Evolutionary conservation across 2,329 filamentous ascomycete genomes (phyloP), one percentile per base, ranked within the genome.

Genomic region (Penicillium brasilianum): DNA sequence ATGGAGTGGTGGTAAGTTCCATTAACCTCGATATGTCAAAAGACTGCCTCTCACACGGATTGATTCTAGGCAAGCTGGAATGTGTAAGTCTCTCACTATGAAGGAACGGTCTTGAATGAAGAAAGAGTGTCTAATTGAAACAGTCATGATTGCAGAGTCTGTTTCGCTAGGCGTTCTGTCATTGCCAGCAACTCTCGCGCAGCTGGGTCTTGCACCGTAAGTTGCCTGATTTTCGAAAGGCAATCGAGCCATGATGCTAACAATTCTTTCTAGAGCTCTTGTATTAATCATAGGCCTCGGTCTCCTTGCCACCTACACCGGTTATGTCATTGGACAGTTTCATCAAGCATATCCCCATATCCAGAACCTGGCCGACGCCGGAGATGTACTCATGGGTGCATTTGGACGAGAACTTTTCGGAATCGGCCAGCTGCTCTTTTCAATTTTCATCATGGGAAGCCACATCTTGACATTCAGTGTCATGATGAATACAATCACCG

Each of bases 391-490:
- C 54, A 80, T 84, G 65, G 89, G 89, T 14, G 77, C 76, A 9
- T 78, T 86, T 43, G 88, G 87, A 1, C 84, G 86, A 60, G 86
- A 89, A 72, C 66, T 91, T 25, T 81, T 90, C 48, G 87, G 87
- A 25, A 76, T 81, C 60, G 87, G 85, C 66, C 88, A 89, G 66
- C 77, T 84, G 2, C 75, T 90, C 25, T 86, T 90, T 74, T 80
- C 90, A 32, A 79, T 89, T 63, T 90, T 91, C 77, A 85, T 90
- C 63, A 87, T 89, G 75, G 88, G 84, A 34, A 89, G 87, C n/a
- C 90, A 92, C 75, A 83, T 89, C 58, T 77, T 91, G 64, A 90
- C 88, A 0, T 90, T 90, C 65, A 84, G 84, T 34, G 87, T 90
- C 68, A 88, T 88, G 73, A 84, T 90, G 75, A 87, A 41, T 18